These are phyloP conservation scores for Physaria fendleri DNA, from an alignment of 345 rosid genomes.

Conservation along the genomic window DNA sequence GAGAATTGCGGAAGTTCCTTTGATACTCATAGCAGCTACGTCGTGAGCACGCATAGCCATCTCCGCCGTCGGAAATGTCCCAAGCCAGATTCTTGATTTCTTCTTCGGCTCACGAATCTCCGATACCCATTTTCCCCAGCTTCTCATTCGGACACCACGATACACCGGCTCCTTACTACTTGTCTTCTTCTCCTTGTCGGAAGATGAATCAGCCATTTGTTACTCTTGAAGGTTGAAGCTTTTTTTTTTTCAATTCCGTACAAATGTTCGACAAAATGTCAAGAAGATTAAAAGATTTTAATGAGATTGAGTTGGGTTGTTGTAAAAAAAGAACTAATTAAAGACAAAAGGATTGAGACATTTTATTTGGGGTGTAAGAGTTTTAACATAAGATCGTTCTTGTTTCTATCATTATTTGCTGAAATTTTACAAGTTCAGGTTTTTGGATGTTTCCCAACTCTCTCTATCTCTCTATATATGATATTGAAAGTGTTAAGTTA, in stretches of 20 bases:
- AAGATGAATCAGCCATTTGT: conserved; percentile 19
- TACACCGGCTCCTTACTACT: conserved; percentile 48
- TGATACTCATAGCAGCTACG: conserved; percentile 86
- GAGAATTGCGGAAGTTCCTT: conserved; percentile 73
- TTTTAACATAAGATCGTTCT: conserved; percentile 15
- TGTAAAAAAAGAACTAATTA: no score
- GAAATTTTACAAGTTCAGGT: background rate
- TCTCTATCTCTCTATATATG: no score
- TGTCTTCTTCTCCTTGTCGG: conserved; percentile 19
- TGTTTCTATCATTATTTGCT: conserved; percentile 23
- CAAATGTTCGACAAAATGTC: conserved; percentile 11
- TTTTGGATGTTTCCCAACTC: conserved; percentile 23
- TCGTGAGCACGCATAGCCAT: conserved; percentile 99
- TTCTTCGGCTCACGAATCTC: conserved; percentile 95
- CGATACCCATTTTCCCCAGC: conserved; percentile 99
- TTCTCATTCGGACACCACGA: conserved; percentile 82
- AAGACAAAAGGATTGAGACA: no score
- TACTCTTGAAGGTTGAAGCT: background rate
- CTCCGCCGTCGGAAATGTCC: conserved; percentile 84
- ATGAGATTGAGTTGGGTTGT: no score
- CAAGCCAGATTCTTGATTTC: conserved; percentile 94
- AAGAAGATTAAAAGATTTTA: background rate
- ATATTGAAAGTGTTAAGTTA: no score
- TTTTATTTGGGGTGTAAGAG: background rate
- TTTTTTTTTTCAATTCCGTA: background rate